Evolutionary conservation across 345 rosid genomes (phyloP).

Genomic region (Populus deltoides): DNA sequence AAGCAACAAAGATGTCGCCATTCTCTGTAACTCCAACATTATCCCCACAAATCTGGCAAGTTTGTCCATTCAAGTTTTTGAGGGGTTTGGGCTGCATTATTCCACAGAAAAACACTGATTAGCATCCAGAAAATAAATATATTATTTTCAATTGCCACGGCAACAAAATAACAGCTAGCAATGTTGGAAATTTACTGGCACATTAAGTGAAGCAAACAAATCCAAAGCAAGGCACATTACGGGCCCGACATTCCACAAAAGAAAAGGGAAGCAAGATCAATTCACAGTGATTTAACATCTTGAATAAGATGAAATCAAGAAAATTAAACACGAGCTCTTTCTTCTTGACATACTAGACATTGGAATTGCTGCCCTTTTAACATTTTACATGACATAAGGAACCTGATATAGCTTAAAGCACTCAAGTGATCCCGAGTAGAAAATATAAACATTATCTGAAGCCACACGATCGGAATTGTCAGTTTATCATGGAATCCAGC

Average conservation of each 20-base stretch:
- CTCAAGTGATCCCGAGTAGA: neutral
- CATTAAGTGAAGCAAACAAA: neutral
- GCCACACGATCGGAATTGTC: neutral
- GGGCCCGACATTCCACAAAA: neutral
- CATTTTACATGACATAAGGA: neutral
- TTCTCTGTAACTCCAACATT: constrained; percentile 58
- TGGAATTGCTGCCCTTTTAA: neutral
- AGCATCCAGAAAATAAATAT: neutral
- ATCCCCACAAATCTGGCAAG: constrained; percentile 97
- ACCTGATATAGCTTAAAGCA: neutral
- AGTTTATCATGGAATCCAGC: neutral
- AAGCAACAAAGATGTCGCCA: constrained; percentile 87
- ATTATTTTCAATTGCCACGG: neutral
- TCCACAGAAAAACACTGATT: constrained; percentile 17
- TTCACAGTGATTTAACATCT: neutral
- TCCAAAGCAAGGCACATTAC: neutral
- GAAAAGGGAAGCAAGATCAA: neutral
- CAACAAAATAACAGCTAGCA: neutral
- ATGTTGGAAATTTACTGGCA: neutral
- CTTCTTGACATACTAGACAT: neutral
- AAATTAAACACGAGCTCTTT: neutral
- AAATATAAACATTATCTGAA: neutral
- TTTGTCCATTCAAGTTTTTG: constrained; percentile 67
- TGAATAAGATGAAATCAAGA: neutral
- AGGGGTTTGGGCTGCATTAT: constrained; percentile 79